These are phyloP conservation scores for Penicillium antarcticum DNA, from an alignment of 495 filamentous ascomycete genomes.

Conservation along the genomic window DNA sequence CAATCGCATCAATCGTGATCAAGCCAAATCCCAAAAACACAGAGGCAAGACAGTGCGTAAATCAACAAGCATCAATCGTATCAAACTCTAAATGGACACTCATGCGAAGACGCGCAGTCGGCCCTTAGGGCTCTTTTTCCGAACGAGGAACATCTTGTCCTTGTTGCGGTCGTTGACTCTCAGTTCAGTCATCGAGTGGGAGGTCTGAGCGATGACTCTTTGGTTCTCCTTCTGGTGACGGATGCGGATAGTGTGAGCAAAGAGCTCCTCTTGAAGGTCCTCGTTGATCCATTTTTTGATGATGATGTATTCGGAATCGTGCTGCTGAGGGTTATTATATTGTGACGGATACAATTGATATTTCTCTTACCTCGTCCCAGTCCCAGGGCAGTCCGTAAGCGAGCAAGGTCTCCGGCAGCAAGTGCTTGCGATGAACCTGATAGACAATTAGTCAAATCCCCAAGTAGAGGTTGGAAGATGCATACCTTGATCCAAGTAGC, in stretches of 20 bases:
- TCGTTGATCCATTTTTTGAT: conserved; percentile 76
- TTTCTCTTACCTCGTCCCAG: conserved; percentile 43
- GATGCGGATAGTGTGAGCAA: conserved; percentile 64
- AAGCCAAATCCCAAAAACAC: conserved; percentile 2
- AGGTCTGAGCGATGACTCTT: conserved; percentile 35
- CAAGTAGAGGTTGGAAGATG: neutral
- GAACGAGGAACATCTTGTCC: conserved; percentile 58
- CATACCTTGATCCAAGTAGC: conserved; percentile 51
- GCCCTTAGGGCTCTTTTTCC: conserved; percentile 53
- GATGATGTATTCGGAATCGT: conserved; percentile 68
- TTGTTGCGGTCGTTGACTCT: conserved; percentile 49
- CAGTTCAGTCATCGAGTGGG: conserved; percentile 45
- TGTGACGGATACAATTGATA: neutral
- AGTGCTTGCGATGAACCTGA: conserved; percentile 47
- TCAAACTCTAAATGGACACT: conserved; percentile 2
- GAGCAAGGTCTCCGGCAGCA: conserved; percentile 48
- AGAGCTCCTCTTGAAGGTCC: conserved; percentile 68
- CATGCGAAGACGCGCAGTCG: conserved; percentile 35
- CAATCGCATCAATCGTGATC: conserved; percentile 6
- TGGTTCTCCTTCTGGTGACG: conserved; percentile 44
- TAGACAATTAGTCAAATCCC: conserved; percentile 8
- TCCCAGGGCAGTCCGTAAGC: conserved; percentile 48
- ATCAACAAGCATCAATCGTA: neutral
- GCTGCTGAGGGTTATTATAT: conserved; percentile 9
- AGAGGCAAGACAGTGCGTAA: conserved; percentile 6